Evolutionary conservation across 768 basidiomycete species (phyloP).

Genomic region (Kockovaella imperatae): DNA sequence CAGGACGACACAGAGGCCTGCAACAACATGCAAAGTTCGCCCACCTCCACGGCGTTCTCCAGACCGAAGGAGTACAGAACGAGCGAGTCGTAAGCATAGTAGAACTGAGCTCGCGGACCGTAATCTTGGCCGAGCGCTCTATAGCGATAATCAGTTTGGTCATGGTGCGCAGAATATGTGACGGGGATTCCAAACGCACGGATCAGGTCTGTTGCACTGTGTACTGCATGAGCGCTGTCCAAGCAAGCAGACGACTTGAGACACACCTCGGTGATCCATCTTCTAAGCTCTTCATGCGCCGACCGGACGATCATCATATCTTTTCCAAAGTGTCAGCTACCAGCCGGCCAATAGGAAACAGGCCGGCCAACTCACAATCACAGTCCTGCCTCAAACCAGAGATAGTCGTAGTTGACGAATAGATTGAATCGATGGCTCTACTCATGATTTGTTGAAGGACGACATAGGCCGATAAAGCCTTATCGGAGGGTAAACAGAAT

Average conservation of each 20-base stretch:
- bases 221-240: not conserved
- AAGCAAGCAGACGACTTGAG: not conserved
- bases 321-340: constrained; percentile 53
- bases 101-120: constrained; percentile 54
- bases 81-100: constrained; percentile 69
- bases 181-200: not conserved
- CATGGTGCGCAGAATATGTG: not conserved
- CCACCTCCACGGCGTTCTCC: constrained; percentile 81
- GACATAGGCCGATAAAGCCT: constrained; percentile 67
- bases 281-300: constrained; percentile 35
- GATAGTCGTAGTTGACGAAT: constrained; percentile 62
- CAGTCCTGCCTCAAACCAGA: constrained; percentile 76
- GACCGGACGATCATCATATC: constrained; percentile 44
- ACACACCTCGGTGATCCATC: constrained; percentile 33
- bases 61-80: constrained; percentile 93
- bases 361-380: constrained; percentile 55
- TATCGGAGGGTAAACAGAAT: constrained; percentile 58
- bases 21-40: not conserved
- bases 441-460: constrained; percentile 84
- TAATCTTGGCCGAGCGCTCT: constrained; percentile 15
- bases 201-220: constrained; percentile 26
- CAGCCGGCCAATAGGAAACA: constrained; percentile 42
- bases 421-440: constrained; percentile 79
- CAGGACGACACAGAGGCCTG: not conserved
- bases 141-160: not conserved